A percentile compares a stretch with the other conserved stretches of the same genome.
Evolutionary conservation across 225 moss, liverwort and hornwort genomes (phyloP).

Genomic region (Antitrichia curtipendula): DNA sequence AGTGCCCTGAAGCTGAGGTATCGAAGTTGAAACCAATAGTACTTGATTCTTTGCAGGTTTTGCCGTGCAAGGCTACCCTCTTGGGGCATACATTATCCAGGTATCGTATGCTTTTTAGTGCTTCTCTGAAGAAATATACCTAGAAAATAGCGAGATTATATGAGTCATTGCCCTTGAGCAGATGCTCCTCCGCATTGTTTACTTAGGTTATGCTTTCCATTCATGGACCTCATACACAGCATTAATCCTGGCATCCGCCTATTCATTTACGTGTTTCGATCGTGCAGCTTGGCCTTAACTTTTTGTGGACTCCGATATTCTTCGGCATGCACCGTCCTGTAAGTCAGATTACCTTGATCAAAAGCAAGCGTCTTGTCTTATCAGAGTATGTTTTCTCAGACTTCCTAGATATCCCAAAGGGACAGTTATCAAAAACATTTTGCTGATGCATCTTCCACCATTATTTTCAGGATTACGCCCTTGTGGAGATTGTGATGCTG

Average conservation of each 20-base stretch:
- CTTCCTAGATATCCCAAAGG: neutral
- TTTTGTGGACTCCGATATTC: constrained; percentile 67
- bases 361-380: neutral
- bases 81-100: constrained; percentile 55
- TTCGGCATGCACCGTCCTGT: constrained; percentile 61
- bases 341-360: neutral
- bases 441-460: neutral
- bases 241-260: neutral
- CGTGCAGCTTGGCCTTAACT: constrained; percentile 60
- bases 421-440: neutral
- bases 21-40: neutral
- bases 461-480: constrained; percentile 32
- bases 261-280: neutral
- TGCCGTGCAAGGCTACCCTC: constrained; percentile 16
- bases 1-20: neutral
- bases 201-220: neutral
- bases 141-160: neutral
- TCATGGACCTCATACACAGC: neutral
- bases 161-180: neutral
- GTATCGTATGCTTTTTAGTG: neutral
- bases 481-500: constrained; percentile 52
- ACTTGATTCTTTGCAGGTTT: constrained; percentile 36
- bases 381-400: neutral
- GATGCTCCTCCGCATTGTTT: neutral
- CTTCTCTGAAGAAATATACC: neutral